Evolutionary conservation across 225 moss, liverwort and hornwort genomes (phyloP), one percentile per base, ranked within the genome.

Genomic region (Physcomitrium patens): DNA sequence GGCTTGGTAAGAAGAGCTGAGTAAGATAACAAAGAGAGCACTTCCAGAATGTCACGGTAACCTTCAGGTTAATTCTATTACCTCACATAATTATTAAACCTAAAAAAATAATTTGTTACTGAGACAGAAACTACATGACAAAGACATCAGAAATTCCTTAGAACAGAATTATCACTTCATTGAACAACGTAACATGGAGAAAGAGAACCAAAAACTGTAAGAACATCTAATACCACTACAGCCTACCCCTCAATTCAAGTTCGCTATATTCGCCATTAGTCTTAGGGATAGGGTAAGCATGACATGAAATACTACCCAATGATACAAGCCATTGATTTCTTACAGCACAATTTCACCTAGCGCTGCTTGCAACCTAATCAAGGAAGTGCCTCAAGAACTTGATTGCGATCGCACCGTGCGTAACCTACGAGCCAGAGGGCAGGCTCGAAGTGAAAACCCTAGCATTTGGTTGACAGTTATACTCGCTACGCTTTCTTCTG

Each of bases 61-160:
- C 41, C 28, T 31, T 49, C 65, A 41, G 13, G 28, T 50, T 55
- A 27, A 67, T 17, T 67, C 67, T 27, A 44, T 65, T 43, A 18
- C n/a, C 37, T 63, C 55, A 63, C 42, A 28, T 50, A 70, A 37
- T 51, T 17, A 37, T 74, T 70, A 37, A 70, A 20, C 71, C 67
- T 62, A 17, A 31, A 27, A 68, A 37, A 37, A 26, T 17, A 11
- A 14, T 71, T 61, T 66, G 55, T 54, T 69, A 62, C 53, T 20
- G 15, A 53, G 73, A 51, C 47, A 59, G 64, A 77, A 53, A 64
- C 73, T 77, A 73, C 69, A 80, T n/a, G 17, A 54, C 43, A 79
- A 37, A 76, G 28, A 27, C 62, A 56, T 44, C 26, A 63, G 58
- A 14, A 59, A 51, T 64, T 76, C 64, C 10, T 65, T 65, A 7